These are phyloP conservation scores for Phaseolus lunatus DNA, from an alignment of 306 rosid genomes.

Conservation along the genomic window DNA sequence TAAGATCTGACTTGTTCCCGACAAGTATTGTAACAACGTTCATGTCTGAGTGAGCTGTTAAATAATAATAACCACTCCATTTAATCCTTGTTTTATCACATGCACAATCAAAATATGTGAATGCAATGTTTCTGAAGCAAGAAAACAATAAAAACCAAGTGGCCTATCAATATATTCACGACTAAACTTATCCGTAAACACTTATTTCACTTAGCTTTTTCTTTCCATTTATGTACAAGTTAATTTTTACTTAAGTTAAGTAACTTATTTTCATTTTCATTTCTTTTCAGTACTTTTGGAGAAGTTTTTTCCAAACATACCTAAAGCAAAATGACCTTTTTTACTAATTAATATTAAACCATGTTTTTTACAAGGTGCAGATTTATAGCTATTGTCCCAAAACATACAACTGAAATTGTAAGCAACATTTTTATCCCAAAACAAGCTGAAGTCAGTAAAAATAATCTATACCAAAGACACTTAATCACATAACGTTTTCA, in stretches of 20 bases:
- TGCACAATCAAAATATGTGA: constrained; percentile 41
- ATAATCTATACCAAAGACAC: too few relatives aligned
- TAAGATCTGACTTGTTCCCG: constrained; percentile 96
- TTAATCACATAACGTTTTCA: background rate
- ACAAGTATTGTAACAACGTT: constrained; percentile 94
- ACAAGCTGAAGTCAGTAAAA: too few relatives aligned
- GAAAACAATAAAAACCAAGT: background rate
- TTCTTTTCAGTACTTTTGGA: background rate
- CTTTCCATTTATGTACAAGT: background rate
- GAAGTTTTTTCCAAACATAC: background rate
- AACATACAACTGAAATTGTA: too few relatives aligned
- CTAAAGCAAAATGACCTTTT: background rate
- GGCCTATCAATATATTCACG: background rate
- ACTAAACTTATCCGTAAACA: background rate
- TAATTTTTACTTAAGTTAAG: background rate
- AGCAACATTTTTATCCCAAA: too few relatives aligned
- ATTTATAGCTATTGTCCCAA: background rate
- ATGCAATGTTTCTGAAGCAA: constrained; percentile 31
- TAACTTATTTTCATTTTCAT: background rate
- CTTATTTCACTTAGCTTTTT: too few relatives aligned
- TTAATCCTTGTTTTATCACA: constrained; percentile 56
- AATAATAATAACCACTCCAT: constrained; percentile 53
- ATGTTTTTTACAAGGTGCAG: background rate
- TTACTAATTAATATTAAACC: constrained; percentile 3
- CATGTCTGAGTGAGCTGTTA: constrained; percentile 98